phyloP scores from a whole-genome alignment of 2,329 filamentous ascomycete genomes.

The Colletotrichum neosansevieriae region DNA sequence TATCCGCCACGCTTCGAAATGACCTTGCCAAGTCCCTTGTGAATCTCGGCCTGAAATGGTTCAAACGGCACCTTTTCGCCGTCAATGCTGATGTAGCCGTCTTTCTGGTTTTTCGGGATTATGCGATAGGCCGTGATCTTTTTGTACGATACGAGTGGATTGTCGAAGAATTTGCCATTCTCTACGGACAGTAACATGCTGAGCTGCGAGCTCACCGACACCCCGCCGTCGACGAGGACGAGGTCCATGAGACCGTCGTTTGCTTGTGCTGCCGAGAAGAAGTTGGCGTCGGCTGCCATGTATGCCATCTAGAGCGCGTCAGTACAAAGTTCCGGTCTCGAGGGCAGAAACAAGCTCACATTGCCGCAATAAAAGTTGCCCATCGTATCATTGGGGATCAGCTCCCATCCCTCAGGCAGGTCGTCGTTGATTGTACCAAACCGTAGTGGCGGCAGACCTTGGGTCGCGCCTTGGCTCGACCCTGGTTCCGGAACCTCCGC shows the following conservation, averaged over 20 bases:
- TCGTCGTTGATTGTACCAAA: slow-evolving; percentile 86
- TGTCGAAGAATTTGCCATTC: slow-evolving; percentile 82
- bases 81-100: slow-evolving; percentile 93
- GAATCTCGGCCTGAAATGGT: slow-evolving; percentile 91
- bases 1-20: slow-evolving; percentile 82
- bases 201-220: slow-evolving; percentile 74
- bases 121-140: slow-evolving; percentile 92
- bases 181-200: slow-evolving; percentile 79
- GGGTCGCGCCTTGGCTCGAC: slow-evolving; percentile 46
- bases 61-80: slow-evolving; percentile 89
- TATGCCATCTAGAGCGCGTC: slow-evolving; percentile 76
- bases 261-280: slow-evolving; percentile 86
- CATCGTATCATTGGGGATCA: slow-evolving; percentile 79
- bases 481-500: slow-evolving; percentile 37
- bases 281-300: slow-evolving; percentile 88
- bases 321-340: slow-evolving; percentile 12
- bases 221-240: slow-evolving; percentile 81
- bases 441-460: slow-evolving; percentile 76
- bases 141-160: slow-evolving; percentile 80
- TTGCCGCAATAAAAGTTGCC: slow-evolving; percentile 97
- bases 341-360: slow-evolving; percentile 57
- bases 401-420: slow-evolving; percentile 81
- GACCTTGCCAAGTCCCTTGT: slow-evolving; percentile 85
- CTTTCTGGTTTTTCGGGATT: slow-evolving; percentile 75
- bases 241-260: slow-evolving; percentile 90